Percentiles rank a stretch among this genome's conserved stretches.
Conservation (phyloP, 2,329 filamentous ascomycete genomes). For the Bipolaris bicolor region DNA sequence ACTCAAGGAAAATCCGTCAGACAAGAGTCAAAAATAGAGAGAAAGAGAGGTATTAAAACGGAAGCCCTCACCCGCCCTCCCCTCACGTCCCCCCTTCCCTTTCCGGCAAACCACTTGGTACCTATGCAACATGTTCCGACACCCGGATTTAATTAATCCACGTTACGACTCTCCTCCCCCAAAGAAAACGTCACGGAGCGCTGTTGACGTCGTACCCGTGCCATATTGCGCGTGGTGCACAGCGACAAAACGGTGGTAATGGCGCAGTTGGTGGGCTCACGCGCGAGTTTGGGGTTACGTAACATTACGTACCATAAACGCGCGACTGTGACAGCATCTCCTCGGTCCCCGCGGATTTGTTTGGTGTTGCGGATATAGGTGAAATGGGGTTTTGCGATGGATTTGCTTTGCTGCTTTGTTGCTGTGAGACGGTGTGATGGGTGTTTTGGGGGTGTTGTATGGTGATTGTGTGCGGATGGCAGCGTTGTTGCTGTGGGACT, state of each 20-base stretch:
- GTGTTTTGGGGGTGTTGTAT: background rate
- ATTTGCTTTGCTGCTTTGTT: too few relatives aligned
- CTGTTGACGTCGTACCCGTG: too few relatives aligned
- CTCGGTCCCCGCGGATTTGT: constrained; percentile 13
- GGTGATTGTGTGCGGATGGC: background rate
- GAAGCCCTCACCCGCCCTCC: background rate
- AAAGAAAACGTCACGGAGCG: too few relatives aligned
- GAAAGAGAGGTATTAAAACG: background rate
- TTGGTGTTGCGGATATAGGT: background rate
- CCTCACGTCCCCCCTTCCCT: too few relatives aligned
- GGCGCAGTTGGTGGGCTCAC: too few relatives aligned
- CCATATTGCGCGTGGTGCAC: too few relatives aligned
- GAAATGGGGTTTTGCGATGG: too few relatives aligned
- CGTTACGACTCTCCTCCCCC: background rate
- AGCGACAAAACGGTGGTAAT: too few relatives aligned
- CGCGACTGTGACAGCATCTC: constrained; percentile 7
- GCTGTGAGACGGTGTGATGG: background rate
- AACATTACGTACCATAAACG: constrained; percentile 18
- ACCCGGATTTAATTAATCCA: background rate
- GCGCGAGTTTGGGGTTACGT: constrained; percentile 6
- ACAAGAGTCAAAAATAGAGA: too few relatives aligned
- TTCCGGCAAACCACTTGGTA: too few relatives aligned
- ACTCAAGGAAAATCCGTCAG: too few relatives aligned
- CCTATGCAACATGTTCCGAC: background rate
- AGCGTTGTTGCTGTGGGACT: background rate